Evolutionary conservation across 352 stramenopile species (phyloP).

Genomic region (Aphanomyces astaci): DNA sequence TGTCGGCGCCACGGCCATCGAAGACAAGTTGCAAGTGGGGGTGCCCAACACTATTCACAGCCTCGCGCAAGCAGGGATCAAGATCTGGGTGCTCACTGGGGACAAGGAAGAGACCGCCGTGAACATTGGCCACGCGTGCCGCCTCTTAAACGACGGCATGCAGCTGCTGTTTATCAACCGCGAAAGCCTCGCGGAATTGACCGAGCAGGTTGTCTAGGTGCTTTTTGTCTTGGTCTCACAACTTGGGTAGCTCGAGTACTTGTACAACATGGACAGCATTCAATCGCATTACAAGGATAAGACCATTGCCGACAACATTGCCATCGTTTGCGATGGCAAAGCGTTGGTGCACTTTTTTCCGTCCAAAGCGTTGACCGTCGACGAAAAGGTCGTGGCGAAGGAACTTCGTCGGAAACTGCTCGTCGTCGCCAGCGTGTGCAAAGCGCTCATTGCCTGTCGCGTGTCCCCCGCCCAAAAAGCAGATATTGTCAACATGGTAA

Average conservation of each 20-base stretch:
- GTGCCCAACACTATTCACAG: constrained; percentile 91
- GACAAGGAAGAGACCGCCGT: constrained; percentile 97
- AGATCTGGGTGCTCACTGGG: constrained; percentile 97
- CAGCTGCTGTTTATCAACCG: constrained; percentile 31
- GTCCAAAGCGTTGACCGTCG: constrained; percentile 38
- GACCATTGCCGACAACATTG: constrained; percentile 39
- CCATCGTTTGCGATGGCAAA: constrained; percentile 60
- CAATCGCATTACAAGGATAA: constrained; percentile 35
- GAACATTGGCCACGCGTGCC: constrained; percentile 92
- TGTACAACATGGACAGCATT: constrained; percentile 36
- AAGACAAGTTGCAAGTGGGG: constrained; percentile 93
- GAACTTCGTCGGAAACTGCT: constrained; percentile 42
- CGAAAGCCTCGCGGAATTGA: constrained; percentile 33
- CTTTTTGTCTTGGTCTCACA: neutral
- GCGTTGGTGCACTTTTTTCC: constrained; percentile 60
- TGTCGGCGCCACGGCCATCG: constrained; percentile 91
- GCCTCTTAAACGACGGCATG: constrained; percentile 51
- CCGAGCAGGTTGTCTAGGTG: constrained; percentile 19
- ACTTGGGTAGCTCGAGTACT: constrained; percentile 34
- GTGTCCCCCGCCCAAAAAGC: constrained; percentile 81
- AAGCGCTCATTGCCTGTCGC: constrained; percentile 59
- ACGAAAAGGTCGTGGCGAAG: constrained; percentile 31
- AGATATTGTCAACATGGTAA: constrained; percentile 64
- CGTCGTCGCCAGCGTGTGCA: constrained; percentile 35
- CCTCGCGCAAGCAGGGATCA: constrained; percentile 91